A percentile compares a stretch with the other conserved stretches of the same genome.
These are phyloP conservation scores for Emericellopsis terricola DNA, from an alignment of 495 filamentous ascomycete species.

Conservation along the genomic window DNA sequence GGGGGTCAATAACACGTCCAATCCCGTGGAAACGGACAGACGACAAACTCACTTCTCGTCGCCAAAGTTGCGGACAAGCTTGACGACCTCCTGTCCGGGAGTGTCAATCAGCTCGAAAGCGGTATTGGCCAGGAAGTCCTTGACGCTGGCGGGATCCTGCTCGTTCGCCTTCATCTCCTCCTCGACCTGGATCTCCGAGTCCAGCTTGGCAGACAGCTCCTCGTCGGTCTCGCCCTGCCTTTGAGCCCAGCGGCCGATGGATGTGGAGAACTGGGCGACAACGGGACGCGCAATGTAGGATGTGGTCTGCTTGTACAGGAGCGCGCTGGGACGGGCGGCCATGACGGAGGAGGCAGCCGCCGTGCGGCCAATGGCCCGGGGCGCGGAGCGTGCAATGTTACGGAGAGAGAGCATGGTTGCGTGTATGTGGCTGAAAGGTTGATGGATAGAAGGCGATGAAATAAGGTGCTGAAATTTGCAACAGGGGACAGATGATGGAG, in stretches of 20 bases:
- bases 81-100: conserved; percentile 71
- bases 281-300: conserved; percentile 29
- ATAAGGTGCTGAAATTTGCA: too few species aligned
- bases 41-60: conserved; percentile 62
- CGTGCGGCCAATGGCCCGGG: conserved; percentile 46
- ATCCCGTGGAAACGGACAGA: too few species aligned
- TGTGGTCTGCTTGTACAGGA: conserved; percentile 13
- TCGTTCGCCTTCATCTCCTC: conserved; percentile 36
- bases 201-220: conserved; percentile 61
- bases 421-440: neutral
- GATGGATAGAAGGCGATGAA: neutral
- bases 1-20: neutral
- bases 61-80: conserved; percentile 63
- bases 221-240: conserved; percentile 36
- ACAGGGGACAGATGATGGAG: conserved; percentile 2
- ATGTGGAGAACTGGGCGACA: conserved; percentile 58
- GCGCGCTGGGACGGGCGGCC: conserved; percentile 12
- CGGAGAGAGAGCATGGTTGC: conserved; percentile 62
- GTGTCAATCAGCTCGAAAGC: conserved; percentile 59
- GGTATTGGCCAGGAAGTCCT: conserved; percentile 56
- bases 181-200: conserved; percentile 57
- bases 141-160: conserved; percentile 40
- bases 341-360: conserved; percentile 28
- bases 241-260: conserved; percentile 30
- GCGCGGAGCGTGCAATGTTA: conserved; percentile 49